Base-by-base conservation (phyloP, 1,139 yeast species). In the Insectozyma bohioensis region DNA sequence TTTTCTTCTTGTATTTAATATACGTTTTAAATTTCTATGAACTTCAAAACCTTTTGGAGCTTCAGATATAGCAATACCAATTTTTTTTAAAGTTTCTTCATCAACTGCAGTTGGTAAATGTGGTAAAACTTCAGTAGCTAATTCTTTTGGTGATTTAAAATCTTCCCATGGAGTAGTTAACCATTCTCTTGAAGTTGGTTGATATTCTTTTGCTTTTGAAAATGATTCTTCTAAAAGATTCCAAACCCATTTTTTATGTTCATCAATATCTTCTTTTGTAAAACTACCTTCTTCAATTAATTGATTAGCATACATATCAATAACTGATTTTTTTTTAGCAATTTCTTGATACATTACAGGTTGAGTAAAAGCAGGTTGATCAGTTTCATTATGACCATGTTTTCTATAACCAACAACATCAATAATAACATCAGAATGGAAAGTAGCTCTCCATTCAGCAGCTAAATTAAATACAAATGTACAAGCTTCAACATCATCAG, bases 231-330 rank as follows among this genome's bases (percentile, higher is more conserved):
- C 97, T 54, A 92, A 80, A 42, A 80, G 70, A 52, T 80, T 79
- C 99, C 99, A 92, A 42, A 92, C 97, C 97, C 97, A 90, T 63
- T 85, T 80, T 72, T 86, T 88, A 73, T 92, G 97, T 71, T 92
- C 97, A 40, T 83, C 88, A 50, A 94, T 80, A 61, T 92, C 98
- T 50, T 82, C 87, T 56, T 77, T 66, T 38, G 96, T 80, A 75
- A 92, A 92, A 32, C 95, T 74, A 40, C 92, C 94, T 67, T 94
- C 98, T 27, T 74, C 69, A 43, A 88, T 59, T 56, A 92, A 79
- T 68, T 87, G 76, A 40, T 81, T 76, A 44, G 85, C 74, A 72
- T 92, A 92, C 58, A 81, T 75, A 54, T 90, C 95, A 51, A 92
- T 75, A 35, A 90, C 95, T 33, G 90, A 80, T 61, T 80, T 78